Base-by-base conservation (phyloP, 2,329 filamentous ascomycete species). In the Aureobasidium sp. region DNA sequence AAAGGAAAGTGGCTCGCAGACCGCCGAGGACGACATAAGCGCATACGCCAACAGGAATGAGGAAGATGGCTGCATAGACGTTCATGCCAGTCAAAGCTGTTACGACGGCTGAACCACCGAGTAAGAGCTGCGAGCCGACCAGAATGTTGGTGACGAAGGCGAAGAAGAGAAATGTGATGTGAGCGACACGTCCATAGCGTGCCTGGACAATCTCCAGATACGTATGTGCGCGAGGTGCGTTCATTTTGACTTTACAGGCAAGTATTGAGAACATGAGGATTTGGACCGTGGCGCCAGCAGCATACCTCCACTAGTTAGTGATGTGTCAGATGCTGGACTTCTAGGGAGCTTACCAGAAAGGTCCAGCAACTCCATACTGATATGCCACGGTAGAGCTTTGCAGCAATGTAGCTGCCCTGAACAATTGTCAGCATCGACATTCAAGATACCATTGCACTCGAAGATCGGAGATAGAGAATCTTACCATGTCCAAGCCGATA, bases 401-500 rank as follows among this genome's bases (percentile, higher is more conserved):
- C 1, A 75, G 63, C 13, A 21, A 21, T 21, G 21, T 21, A 1
- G 21, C 21, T 1, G 21, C 21, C 21, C 21, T 21, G 21, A 21
- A 21, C 21, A 21, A 1, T 1, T 21, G 1, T 21, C 1, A 21
- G 21, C 21, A 21, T 21, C 21, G 21, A 21, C 1, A 21, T 21
- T 1, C 21, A 21, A 21, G 21, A 21, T 21, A 21, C 21, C 21
- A 21, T 1, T 1, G 1, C 21, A 1, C 21, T 21, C 21, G 21
- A 21, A 21, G 21, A 21, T 21, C 21, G 1, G 21, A 21, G 21
- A 1, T 21, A 1, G 21, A 21, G 1, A 21, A 1, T 21, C 21
- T 21, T 21, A 21, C 21, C 90, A 95, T 0, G 90, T 95, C 91
- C 91, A 96, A 5, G 88, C 91, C 15, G 88, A 91, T 3, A 95